Evolutionary conservation across 805 yeast species (phyloP), one percentile per base, ranked within the genome.

Genomic region (Zygosaccharomyces rouxii): DNA sequence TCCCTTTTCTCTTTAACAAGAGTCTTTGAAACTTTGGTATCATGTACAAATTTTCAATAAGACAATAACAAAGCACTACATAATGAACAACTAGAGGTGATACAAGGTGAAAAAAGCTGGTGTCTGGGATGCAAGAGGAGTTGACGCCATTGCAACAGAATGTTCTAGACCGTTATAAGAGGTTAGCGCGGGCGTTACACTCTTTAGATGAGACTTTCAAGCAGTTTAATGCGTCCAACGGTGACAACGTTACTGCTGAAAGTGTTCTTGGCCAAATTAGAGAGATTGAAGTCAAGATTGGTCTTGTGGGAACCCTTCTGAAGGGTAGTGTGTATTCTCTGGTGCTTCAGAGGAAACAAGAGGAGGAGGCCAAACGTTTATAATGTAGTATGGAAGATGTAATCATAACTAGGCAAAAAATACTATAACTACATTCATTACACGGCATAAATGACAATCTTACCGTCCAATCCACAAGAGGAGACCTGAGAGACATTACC

Each of bases 391-490:
- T 37, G 14, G 28, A 31, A 35, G 38, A 29, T 19, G 25, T 31
- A 43, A 21, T 28, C 33, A 21, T 29, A 29, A 41, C 26, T 21
- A 18, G 10, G 42, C 13, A 9, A 14, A 26, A 39, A 26, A 16
- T 11, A 25, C 28, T 25, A 33, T 16, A 33, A 14, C 21, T 33
- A 33, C 13, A 18, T 33, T 33, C 21, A 29, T 59, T 67, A 80
- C 46, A 76, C 75, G 45, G 73, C 71, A 66, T 87, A 92, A 43
- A 92, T 74, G 37, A 90, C 98, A 45, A 92, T 79, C 64, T 85
- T 86, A 47, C 99, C 98, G 64, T 94, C 99, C 50, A 86, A 80
- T 49, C 97, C 97, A 50, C 89, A 81, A 13, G 89, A 74, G 10
- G 88, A 81, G 53, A 83, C 74, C 68, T 79, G 75, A 39, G 82